A percentile compares a stretch with the other conserved stretches of the same genome.
Conservation (phyloP, 192 early-diverging fungal species). For the Coemansia sp. region DNA sequence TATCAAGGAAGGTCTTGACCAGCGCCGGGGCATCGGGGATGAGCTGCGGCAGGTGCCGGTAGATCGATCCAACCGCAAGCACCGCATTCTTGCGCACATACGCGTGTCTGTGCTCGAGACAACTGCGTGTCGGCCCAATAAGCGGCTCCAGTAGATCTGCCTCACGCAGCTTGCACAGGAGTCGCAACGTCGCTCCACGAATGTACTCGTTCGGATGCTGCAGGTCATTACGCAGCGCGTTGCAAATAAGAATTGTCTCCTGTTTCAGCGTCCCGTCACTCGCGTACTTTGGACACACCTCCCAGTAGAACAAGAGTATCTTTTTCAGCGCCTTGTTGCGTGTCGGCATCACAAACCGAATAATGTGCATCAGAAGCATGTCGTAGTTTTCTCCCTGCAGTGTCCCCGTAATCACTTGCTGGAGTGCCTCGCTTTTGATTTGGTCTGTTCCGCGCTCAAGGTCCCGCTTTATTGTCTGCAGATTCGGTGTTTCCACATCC, state of each 20-base stretch:
- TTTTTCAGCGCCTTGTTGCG: conserved; percentile 98
- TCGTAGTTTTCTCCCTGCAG: conserved; percentile 90
- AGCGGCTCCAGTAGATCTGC: conserved; percentile 93
- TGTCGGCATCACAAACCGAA: conserved; percentile 95
- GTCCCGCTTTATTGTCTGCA: conserved; percentile 47
- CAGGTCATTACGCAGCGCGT: conserved; percentile 91
- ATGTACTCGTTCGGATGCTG: conserved; percentile 99
- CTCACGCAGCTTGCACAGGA: conserved; percentile 94
- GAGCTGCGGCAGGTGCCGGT: conserved; percentile 84
- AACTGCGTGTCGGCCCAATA: conserved; percentile 82
- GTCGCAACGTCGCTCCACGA: conserved; percentile 88
- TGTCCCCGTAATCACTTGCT: conserved; percentile 85
- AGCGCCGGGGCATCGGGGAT: conserved; percentile 95
- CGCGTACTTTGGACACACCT: conserved; percentile 91
- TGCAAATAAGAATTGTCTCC: conserved; percentile 95
- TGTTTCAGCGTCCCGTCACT: conserved; percentile 92
- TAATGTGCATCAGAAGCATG: conserved; percentile 94
- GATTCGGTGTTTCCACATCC: conserved; percentile 44
- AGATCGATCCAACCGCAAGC: conserved; percentile 87
- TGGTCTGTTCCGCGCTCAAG: conserved; percentile 94
- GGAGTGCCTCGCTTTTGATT: conserved; percentile 92
- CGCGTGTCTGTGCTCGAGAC: conserved; percentile 94
- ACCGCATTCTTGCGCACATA: conserved; percentile 99
- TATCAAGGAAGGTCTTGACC: conserved; percentile 66
- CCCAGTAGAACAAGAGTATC: conserved; percentile 94